phyloP scores from a whole-genome alignment of 1,284 basidiomycete genomes.

The Trichosporon sp. region DNA sequence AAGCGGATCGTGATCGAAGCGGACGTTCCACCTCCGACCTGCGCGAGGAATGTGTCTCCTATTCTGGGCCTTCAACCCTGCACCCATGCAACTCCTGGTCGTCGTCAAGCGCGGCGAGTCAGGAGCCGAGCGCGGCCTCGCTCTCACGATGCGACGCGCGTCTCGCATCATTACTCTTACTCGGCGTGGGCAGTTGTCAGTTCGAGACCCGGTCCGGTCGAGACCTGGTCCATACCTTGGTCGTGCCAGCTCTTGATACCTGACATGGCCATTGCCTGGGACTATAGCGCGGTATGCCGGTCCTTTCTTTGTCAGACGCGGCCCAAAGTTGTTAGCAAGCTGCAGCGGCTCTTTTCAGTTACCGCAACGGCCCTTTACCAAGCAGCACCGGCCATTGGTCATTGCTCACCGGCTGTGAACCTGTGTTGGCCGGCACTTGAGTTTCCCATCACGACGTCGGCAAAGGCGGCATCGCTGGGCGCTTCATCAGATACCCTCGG shows the following conservation, averaged over 20 bases:
- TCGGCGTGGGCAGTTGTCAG: no score
- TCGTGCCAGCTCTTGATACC: no score
- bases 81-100: no score
- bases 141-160: no score
- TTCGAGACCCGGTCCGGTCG: no score
- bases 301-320: background rate
- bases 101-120: no score
- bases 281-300: background rate
- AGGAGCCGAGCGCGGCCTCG: no score
- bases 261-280: no score
- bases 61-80: background rate
- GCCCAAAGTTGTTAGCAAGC: background rate
- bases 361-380: background rate
- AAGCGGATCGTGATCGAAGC: background rate
- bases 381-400: background rate
- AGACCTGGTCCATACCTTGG: no score
- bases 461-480: background rate
- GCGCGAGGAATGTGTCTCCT: background rate
- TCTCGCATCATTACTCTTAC: no score
- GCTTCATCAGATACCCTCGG: background rate
- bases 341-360: background rate
- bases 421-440: background rate
- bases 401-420: background rate
- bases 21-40: background rate
- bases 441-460: background rate